Base-by-base conservation (phyloP, 164 flowering plant genomes). In the Umbellularia californica region DNA sequence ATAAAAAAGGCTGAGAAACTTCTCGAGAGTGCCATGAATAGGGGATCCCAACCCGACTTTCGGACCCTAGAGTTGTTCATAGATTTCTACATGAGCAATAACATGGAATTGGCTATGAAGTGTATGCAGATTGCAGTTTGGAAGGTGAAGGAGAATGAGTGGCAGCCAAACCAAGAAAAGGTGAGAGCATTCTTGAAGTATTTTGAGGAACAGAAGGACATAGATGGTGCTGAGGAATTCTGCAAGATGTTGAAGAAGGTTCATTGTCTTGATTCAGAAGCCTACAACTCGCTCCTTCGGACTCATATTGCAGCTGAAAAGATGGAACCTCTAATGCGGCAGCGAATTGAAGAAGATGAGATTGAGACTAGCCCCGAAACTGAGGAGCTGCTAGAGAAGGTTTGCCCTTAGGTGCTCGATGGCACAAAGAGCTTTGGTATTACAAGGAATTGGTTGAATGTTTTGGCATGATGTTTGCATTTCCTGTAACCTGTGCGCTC, bases 181-280 rank as follows among this genome's bases (percentile, higher is more conserved):
- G 77, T 82, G 35, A 69, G 25, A 51, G 76, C 79, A 11, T 89
- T 94, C 74, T 25, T 89, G 23, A 65, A 79, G 70, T 78, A 77
- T 63, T 88, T 84, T 55, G 79, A 83, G 77, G 78, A 80, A 74
- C 77, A 75, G 71, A 84, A 77, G 65, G 90, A 90, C 73, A 84
- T 83, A 5, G 82, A 80, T 65, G 77, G 88, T 30, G 94, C 90
- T 10, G 93, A 90, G 74, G 81, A 84, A 69, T 83, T 92, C 50
- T 85, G 77, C 80, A 72, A 79, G 70, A 67, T 82, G 74, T 73
- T 94, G 77, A 87, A 85, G 86, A 75, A 74, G 58, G 47, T 78
- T 3, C 74, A 82, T 63, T 70, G 77, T 76, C 79, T 90, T 30
- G 79, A 83, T 75, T 71, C 79, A 1, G 72, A 79, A 25, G 81